A percentile compares a stretch with the other conserved stretches of the same genome.
phyloP scores from a whole-genome alignment of 1,139 yeast species.

The Magnusiomyces tetraspermus region DNA sequence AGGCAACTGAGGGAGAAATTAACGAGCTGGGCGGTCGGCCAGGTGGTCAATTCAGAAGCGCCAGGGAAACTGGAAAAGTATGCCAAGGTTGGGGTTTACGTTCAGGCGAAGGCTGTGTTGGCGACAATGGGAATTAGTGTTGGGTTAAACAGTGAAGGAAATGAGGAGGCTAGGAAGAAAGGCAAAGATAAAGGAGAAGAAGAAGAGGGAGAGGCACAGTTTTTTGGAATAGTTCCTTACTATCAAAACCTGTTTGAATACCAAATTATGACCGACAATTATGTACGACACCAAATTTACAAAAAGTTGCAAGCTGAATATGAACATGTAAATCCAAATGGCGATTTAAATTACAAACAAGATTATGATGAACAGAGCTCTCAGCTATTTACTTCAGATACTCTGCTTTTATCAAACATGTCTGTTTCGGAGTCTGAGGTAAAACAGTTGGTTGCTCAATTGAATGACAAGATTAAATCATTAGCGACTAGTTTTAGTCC shows the following conservation, averaged over 20 bases:
- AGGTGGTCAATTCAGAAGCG: not conserved
- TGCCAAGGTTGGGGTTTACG: not conserved
- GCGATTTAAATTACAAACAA: not conserved
- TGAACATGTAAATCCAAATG: too few relatives aligned
- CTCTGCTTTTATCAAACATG: not conserved
- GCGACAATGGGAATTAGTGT: not conserved
- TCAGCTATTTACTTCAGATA: not conserved
- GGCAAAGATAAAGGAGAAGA: not conserved
- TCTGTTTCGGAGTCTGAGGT: not conserved
- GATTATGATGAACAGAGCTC: not conserved
- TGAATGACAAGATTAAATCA: not conserved
- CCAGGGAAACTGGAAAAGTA: not conserved
- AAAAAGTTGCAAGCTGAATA: too few relatives aligned
- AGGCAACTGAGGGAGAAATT: not conserved
- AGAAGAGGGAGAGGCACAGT: too few relatives aligned
- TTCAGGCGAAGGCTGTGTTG: not conserved
- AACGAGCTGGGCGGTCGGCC: not conserved
- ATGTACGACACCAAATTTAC: not conserved
- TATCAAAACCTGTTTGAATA: not conserved
- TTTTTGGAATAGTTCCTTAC: not conserved
- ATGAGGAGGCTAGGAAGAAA: not conserved
- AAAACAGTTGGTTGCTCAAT: not conserved
- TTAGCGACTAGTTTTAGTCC: too few relatives aligned
- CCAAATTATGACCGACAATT: not conserved
- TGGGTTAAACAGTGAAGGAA: not conserved